These are phyloP conservation scores for Asclepias syriaca DNA, from an alignment of 257 asterid species.

Conservation along the genomic window DNA sequence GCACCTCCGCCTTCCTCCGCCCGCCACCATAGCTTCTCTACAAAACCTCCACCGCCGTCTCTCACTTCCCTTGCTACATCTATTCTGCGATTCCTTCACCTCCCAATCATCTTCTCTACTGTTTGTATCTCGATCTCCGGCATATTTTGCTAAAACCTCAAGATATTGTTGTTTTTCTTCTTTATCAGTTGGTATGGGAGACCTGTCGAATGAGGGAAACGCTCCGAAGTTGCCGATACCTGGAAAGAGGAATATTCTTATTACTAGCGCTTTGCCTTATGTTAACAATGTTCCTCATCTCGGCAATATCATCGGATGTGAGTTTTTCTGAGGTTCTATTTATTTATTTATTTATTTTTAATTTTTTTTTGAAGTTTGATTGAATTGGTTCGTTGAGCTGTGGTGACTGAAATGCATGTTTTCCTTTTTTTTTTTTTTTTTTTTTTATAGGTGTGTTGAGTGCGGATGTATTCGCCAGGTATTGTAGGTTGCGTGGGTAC, in stretches of 20 bases:
- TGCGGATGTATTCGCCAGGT: constrained; percentile 92
- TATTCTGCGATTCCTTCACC: background rate
- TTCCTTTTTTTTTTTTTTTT: constrained; percentile 14
- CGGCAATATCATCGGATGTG: constrained; percentile 96
- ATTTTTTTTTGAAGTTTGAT: too few species aligned
- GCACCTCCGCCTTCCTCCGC: background rate
- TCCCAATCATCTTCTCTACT: background rate
- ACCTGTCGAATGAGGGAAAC: constrained; percentile 15
- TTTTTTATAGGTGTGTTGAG: constrained; percentile 68
- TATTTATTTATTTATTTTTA: background rate
- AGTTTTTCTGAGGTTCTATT: constrained; percentile 7
- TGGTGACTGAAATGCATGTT: background rate
- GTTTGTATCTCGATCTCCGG: background rate
- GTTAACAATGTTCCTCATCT: constrained; percentile 98
- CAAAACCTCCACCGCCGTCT: constrained; percentile 1
- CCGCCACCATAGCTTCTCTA: constrained; percentile 8
- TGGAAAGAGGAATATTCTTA: constrained; percentile 74
- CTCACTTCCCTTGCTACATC: background rate
- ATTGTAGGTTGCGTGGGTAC: constrained; percentile 78
- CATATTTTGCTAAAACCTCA: background rate
- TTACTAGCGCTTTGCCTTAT: constrained; percentile 91
- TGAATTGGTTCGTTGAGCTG: background rate
- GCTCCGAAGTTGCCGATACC: constrained; percentile 60
- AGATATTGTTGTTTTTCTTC: background rate
- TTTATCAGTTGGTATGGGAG: constrained; percentile 30